Evolutionary conservation across 2,329 filamentous ascomycete species (phyloP), one percentile per base, ranked within the genome.

Genomic region (Cordyceps pruinosa): DNA sequence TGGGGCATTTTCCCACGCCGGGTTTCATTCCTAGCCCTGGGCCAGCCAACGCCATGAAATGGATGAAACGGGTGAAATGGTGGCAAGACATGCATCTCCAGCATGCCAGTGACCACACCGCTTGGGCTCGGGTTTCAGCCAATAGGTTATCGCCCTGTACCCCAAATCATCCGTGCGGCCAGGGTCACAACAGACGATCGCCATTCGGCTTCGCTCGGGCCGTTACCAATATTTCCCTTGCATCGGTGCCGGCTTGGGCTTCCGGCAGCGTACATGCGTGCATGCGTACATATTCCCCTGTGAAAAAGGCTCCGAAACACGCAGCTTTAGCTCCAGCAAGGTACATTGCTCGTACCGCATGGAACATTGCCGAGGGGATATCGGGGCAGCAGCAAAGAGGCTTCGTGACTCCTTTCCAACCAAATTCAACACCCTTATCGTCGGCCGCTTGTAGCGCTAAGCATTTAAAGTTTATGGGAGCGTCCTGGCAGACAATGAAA

Each of bases 171-270:
- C 52, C 25, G 34, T 39, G 52, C n/a, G 52, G 21, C 32, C 19
- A 46, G 34, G 42, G 42, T 26, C 42, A 55, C 52, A 37, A 55
- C 52, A 32, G 52, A 55, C 42, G 52, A 55, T 47, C 42, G 41
- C 30, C 30, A 25, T 13, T 44, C 21, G 41, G 41, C 21, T 21
- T 54, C 30, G 21, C 42, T 21, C 51, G 41, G 41, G 51, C 37
- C 51, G 51, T 46, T 54, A 30, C 41, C 51, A 25, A 37, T 45
- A 9, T 21, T 23, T 23, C 13, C 25, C 19, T 48, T 34, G 45
- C 26, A 35, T 19, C 30, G 7, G 21, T 12, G 12, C 15, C 35
- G 47, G 37, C n/a, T 25, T 23, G 37, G 39, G 23, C 21, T 13
- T 42, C 21, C 39, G 39, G 39, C 10, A 5, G 39, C n/a, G n/a